These are phyloP conservation scores for Elsinoe batatas DNA, from an alignment of 2,329 filamentous ascomycete genomes.

Conservation along the genomic window DNA sequence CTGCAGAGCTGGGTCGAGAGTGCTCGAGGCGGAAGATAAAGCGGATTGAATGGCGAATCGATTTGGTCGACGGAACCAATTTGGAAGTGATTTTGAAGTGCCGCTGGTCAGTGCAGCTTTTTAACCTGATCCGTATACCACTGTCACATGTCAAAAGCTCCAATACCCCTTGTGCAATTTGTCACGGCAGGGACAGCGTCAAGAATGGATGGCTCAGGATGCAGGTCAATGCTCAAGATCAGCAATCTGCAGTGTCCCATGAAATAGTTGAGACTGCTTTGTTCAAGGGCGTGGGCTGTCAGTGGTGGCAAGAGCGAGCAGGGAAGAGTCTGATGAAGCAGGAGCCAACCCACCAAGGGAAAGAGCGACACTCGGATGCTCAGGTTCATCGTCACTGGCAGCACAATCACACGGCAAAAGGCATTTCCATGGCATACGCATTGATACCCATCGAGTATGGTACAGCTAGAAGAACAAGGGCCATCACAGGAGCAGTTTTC, in stretches of 20 bases:
- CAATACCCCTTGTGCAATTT: background rate
- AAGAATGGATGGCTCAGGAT: background rate
- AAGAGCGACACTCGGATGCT: background rate
- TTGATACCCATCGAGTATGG: no score
- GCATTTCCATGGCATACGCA: no score
- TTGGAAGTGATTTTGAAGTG: background rate
- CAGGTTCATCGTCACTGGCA: background rate
- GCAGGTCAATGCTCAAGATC: background rate
- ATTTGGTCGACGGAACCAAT: background rate
- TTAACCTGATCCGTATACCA: background rate
- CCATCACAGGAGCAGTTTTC: no score
- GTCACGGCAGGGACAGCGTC: background rate
- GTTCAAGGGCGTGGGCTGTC: background rate
- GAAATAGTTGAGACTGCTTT: background rate
- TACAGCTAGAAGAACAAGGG: no score
- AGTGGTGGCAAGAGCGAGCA: background rate
- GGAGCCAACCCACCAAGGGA: background rate
- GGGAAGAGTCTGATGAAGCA: background rate
- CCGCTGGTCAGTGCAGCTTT: background rate
- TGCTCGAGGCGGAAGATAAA: background rate
- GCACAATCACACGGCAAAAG: no score
- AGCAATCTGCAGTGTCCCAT: background rate
- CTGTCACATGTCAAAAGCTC: background rate
- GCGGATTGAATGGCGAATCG: background rate
- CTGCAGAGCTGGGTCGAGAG: background rate